Percentiles rank a stretch among this genome's conserved stretches.
These are phyloP conservation scores for Leccinum longicurvipes DNA, from an alignment of 768 basidiomycete genomes.

Conservation along the genomic window DNA sequence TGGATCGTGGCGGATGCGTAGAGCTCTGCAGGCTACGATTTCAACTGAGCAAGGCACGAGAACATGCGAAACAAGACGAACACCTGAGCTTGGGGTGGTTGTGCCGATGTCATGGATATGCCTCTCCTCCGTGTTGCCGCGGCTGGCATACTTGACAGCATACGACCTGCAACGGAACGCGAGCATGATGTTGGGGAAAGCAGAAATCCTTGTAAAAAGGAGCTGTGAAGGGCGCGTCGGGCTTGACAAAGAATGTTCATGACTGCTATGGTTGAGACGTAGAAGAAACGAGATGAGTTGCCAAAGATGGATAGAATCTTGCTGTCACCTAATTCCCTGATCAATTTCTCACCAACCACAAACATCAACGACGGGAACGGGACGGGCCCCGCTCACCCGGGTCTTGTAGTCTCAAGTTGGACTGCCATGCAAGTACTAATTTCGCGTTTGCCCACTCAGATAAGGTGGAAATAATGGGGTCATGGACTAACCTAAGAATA, in stretches of 20 bases:
- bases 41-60: conserved; percentile 24
- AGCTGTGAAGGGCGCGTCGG: conserved; percentile 21
- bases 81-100: conserved; percentile 10
- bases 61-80: conserved; percentile 15
- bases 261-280: conserved; percentile 3
- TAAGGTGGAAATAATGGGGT: no score
- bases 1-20: conserved; percentile 49
- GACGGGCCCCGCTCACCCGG: no score
- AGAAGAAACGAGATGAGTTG: conserved; percentile 1
- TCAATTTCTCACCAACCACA: conserved; percentile 6
- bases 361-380: conserved; percentile 5
- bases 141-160: neutral
- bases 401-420: neutral
- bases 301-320: conserved; percentile 12
- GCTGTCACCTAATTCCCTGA: neutral
- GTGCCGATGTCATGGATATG: conserved; percentile 13
- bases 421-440: no score
- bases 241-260: conserved; percentile 23
- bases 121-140: conserved; percentile 5
- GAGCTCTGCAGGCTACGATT: conserved; percentile 23
- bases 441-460: no score
- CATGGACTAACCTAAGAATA: no score
- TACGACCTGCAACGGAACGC: neutral
- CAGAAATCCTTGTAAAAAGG: conserved; percentile 14
- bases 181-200: conserved; percentile 1